A percentile compares a stretch with the other conserved stretches of the same genome.
These are phyloP conservation scores for Mucor ambiguus DNA, from an alignment of 371 early-diverging fungal species.

Conservation along the genomic window DNA sequence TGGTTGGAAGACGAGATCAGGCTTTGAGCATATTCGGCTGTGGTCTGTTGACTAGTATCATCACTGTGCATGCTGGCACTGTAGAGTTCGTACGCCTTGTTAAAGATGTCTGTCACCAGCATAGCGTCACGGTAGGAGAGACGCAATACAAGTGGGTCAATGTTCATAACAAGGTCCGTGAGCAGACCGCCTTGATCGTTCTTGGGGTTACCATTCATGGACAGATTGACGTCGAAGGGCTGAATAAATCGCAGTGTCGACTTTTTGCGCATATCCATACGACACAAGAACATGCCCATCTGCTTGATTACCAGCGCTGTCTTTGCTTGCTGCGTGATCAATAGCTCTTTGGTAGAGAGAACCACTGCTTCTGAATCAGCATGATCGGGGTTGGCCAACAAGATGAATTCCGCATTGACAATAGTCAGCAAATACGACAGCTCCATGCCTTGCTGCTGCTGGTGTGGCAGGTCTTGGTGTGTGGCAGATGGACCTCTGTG, in stretches of 20 bases:
- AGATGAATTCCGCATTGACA: constrained; percentile 83
- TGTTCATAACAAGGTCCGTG: constrained; percentile 53
- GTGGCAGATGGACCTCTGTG: neutral
- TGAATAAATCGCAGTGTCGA: constrained; percentile 88
- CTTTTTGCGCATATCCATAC: constrained; percentile 81
- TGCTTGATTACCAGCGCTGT: constrained; percentile 77
- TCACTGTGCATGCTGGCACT: constrained; percentile 11
- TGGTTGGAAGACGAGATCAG: neutral
- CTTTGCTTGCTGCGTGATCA: constrained; percentile 77
- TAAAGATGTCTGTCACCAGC: constrained; percentile 82
- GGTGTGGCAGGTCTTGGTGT: neutral
- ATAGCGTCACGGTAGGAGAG: constrained; percentile 85
- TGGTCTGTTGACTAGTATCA: neutral
- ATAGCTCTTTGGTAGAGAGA: constrained; percentile 77
- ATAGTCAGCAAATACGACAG: constrained; percentile 77
- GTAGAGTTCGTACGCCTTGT: constrained; percentile 71
- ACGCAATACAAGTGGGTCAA: constrained; percentile 72
- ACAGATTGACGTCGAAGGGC: constrained; percentile 80
- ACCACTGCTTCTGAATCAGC: constrained; percentile 87
- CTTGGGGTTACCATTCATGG: constrained; percentile 63
- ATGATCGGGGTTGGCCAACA: constrained; percentile 80
- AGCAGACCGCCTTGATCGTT: constrained; percentile 20
- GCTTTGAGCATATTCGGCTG: constrained; percentile 8
- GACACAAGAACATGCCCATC: constrained; percentile 91
- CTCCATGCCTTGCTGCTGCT: constrained; percentile 29